Percentiles rank a stretch among this genome's conserved stretches.
These are phyloP conservation scores for Dictyostelium capitatum DNA, from an alignment of 78 protist species.

Conservation along the genomic window DNA sequence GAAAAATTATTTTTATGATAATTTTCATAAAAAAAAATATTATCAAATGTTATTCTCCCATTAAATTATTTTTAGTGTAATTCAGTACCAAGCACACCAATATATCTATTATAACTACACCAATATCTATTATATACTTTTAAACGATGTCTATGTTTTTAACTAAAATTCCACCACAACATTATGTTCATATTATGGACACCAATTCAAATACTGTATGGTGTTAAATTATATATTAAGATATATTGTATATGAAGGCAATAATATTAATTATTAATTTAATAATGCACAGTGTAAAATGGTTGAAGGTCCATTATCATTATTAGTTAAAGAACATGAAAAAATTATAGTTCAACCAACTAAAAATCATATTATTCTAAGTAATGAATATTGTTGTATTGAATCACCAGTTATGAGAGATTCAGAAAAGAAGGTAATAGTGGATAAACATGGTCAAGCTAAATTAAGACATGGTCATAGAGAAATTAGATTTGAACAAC, in stretches of 20 bases:
- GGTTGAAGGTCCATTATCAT: constrained; percentile 80
- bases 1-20: no score
- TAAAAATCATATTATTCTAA: constrained; percentile 33
- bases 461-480: constrained; percentile 75
- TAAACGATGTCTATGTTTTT: constrained; percentile 14
- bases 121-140: not conserved
- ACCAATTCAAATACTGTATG: constrained; percentile 17
- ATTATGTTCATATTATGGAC: constrained; percentile 43
- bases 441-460: constrained; percentile 75
- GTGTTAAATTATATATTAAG: no score
- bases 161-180: constrained; percentile 44
- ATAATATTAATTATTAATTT: no score
- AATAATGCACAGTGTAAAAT: not conserved
- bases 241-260: no score
- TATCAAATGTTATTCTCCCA: no score
- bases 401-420: constrained; percentile 69
- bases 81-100: no score
- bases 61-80: no score
- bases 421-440: not conserved
- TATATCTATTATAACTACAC: no score
- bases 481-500: constrained; percentile 78
- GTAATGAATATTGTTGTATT: constrained; percentile 74
- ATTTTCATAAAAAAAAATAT: no score
- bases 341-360: constrained; percentile 50
- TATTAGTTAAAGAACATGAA: constrained; percentile 81